phyloP scores from a whole-genome alignment of 2,329 filamentous ascomycete genomes.

The Raffaelea ambrosiae region DNA sequence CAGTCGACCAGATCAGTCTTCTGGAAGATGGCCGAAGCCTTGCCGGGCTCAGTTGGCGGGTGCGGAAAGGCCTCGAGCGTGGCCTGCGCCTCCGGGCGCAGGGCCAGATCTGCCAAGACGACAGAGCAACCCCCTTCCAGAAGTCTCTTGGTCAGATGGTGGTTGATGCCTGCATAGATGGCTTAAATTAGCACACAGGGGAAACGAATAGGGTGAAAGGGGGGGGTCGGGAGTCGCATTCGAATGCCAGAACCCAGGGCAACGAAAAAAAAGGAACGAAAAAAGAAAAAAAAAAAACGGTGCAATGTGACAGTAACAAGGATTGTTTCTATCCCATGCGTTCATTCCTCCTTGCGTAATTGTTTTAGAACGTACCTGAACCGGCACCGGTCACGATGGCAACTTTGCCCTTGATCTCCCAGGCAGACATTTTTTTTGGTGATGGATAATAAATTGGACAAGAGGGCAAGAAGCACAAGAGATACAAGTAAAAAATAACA shows the following conservation, averaged over 20 bases:
- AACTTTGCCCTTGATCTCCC: slow-evolving; percentile 25
- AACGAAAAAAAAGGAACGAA: background rate
- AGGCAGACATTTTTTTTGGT: background rate
- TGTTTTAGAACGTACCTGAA: slow-evolving; percentile 34
- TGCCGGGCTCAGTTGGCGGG: slow-evolving; percentile 8
- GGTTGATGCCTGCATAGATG: slow-evolving; percentile 35
- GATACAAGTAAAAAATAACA: too few species aligned
- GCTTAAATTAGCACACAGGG: too few species aligned
- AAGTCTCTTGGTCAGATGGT: slow-evolving; percentile 33
- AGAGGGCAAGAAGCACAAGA: too few species aligned
- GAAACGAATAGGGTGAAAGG: too few species aligned
- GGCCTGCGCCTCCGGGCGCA: slow-evolving; percentile 31
- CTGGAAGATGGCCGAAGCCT: slow-evolving; percentile 27
- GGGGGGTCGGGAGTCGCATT: too few species aligned
- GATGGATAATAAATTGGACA: too few species aligned
- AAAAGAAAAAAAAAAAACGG: too few species aligned
- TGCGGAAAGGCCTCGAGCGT: slow-evolving; percentile 16
- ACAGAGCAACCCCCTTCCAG: slow-evolving; percentile 34
- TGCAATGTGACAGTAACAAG: too few species aligned
- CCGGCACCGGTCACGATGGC: slow-evolving; percentile 47
- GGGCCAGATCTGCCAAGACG: slow-evolving; percentile 32
- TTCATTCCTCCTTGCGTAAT: too few species aligned
- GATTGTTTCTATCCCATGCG: too few species aligned
- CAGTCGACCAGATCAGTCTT: slow-evolving; percentile 35
- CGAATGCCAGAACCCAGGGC: background rate